Evolutionary conservation across 2,329 filamentous ascomycete species (phyloP).

Genomic region (Fusarium armeniacum): DNA sequence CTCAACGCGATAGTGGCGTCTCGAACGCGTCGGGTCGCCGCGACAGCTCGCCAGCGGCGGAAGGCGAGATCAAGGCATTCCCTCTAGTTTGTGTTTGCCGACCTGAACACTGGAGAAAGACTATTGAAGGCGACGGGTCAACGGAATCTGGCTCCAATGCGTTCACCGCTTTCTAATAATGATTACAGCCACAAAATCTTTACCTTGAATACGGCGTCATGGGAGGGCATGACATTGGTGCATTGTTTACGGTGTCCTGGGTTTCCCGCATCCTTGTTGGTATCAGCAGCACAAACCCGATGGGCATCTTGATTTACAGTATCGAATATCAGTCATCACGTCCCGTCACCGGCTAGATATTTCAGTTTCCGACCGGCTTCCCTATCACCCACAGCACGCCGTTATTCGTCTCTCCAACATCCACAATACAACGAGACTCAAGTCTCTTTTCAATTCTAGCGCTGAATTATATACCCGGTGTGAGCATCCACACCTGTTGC

Average conservation of each 20-base stretch:
- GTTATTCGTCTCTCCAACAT: constrained; percentile 15
- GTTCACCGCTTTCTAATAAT: constrained; percentile 50
- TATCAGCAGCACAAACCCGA: constrained; percentile 28
- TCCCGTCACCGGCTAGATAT: constrained; percentile 11
- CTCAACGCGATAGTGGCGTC: constrained; percentile 92
- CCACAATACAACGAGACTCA: constrained; percentile 36
- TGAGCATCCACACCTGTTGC: constrained; percentile 37
- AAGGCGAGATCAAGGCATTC: constrained; percentile 95
- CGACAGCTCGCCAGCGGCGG: constrained; percentile 71
- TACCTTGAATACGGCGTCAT: constrained; percentile 48
- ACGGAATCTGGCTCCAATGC: constrained; percentile 71
- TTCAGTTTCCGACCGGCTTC: constrained; percentile 6
- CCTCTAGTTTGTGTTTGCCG: constrained; percentile 96
- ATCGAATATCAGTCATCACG: constrained; percentile 17
- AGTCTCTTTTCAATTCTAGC: constrained; percentile 45
- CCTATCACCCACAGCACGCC: constrained; percentile 11
- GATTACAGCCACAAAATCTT: constrained; percentile 45
- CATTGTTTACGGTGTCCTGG: constrained; percentile 59
- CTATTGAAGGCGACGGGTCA: constrained; percentile 88
- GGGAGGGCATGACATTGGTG: constrained; percentile 43
- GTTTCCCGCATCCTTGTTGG: constrained; percentile 42
- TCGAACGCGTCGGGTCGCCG: constrained; percentile 80
- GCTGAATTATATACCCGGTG: constrained; percentile 50
- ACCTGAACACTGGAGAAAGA: constrained; percentile 96
- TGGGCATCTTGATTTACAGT: constrained; percentile 30